phyloP scores from a whole-genome alignment of 306 rosid genomes.

The Sphenostylis stenocarpa region DNA sequence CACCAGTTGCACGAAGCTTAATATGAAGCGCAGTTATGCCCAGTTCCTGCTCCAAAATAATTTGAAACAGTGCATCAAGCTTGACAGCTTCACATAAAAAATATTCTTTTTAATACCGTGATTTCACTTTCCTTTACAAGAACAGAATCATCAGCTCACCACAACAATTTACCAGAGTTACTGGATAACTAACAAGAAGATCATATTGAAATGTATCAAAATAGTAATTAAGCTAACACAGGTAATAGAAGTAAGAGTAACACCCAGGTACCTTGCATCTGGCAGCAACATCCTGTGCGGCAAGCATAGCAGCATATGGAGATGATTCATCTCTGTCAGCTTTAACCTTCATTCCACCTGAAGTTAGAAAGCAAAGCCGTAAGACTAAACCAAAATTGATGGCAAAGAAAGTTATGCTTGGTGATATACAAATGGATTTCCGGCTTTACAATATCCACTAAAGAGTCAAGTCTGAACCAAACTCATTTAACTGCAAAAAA shows the following conservation, averaged over 20 bases:
- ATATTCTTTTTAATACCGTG: neutral
- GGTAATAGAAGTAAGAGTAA: neutral
- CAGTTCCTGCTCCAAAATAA: constrained; percentile 54
- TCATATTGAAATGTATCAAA: too few species aligned
- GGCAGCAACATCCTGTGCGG: constrained; percentile 83
- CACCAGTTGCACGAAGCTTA: constrained; percentile 85
- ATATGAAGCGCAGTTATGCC: constrained; percentile 86
- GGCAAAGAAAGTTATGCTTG: neutral
- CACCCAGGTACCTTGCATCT: constrained; percentile 64
- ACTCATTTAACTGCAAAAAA: too few species aligned
- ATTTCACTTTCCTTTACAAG: neutral
- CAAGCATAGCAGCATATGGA: constrained; percentile 95
- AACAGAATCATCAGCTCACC: neutral
- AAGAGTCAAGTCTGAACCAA: neutral
- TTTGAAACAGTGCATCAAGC: neutral
- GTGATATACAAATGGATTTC: neutral
- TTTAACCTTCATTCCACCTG: constrained; percentile 98
- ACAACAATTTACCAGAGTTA: too few species aligned
- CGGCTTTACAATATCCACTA: neutral
- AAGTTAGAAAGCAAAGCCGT: neutral
- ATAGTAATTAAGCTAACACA: neutral
- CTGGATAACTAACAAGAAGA: too few species aligned
- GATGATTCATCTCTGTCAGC: constrained; percentile 93
- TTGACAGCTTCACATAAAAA: neutral
- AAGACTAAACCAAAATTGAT: neutral